Base-by-base conservation (phyloP, 257 asterid genomes). In the Solanum sejunctum region DNA sequence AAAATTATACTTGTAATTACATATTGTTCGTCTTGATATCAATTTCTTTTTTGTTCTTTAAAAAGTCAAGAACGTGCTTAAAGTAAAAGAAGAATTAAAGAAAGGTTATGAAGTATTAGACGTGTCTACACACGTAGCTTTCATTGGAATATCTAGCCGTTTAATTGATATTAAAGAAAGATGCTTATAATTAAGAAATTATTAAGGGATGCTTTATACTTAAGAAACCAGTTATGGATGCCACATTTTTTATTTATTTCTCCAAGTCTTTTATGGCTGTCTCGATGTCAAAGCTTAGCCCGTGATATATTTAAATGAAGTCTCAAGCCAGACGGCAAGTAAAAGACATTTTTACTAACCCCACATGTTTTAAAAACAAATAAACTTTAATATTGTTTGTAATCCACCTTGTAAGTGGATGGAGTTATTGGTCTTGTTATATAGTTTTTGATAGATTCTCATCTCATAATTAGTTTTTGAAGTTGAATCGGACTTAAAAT, bases 31-130 rank as follows among this genome's bases (percentile, higher is more conserved):
- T 63, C 32, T 61, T 13, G 55, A n/a, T 61, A 61, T 82, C 45
- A 58, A 36, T 17, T 32, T 18, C 3, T 4, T 10, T 12, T 43
- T 0, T 20, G 26, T 20, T 7, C 1, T 58, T 20, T 20, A 13
- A 56, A 56, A 84, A 54, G 75, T 55, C 83, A 84, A 84, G 72
- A 84, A 84, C 82, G 70, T 84, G 86, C 86, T 84, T 72, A 73
- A 84, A 54, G 70, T 16, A 57, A 52, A 10, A 41, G 17, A 71
- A 70, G 75, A 28, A 84, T 28, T 52, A 72, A 13, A 60, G 23
- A 23, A 43, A 45, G 23, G 21, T 7, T 49, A 26, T 80, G 26
- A 61, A 45, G 78, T 43, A 63, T 45, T 63, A 82, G 85, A 43
- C 73, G 78, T 49, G 61, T 83, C 78, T 45, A 69, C 70, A 80